phyloP scores from a whole-genome alignment of 106 monocot species.

The Posidonia australis region DNA sequence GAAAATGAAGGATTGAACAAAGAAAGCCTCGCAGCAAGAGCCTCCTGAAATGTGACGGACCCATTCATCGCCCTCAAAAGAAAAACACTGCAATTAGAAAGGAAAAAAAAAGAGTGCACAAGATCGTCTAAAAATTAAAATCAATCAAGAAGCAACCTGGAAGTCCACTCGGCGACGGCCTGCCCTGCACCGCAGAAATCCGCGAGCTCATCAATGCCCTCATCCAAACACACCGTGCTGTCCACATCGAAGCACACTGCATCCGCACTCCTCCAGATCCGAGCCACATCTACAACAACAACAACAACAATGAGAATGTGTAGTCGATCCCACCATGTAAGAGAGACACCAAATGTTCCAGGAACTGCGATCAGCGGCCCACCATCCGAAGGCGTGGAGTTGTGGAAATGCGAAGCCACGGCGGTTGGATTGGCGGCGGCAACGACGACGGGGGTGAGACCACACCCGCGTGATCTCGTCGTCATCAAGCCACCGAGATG shows the following conservation, averaged over 20 bases:
- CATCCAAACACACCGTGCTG: conserved; percentile 92
- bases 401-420: not conserved
- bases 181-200: conserved; percentile 94
- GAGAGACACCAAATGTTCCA: not conserved
- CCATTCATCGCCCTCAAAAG: conserved; percentile 85
- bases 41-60: conserved; percentile 90
- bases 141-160: conserved; percentile 33
- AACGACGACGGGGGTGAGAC: not conserved
- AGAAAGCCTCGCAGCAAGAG: conserved; percentile 79
- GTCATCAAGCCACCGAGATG: not conserved
- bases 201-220: conserved; percentile 96
- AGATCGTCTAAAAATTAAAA: not conserved
- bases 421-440: not conserved
- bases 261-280: conserved; percentile 68
- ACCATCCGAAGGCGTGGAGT: conserved; percentile 5
- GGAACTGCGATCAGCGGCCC: too few species aligned
- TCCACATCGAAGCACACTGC: conserved; percentile 98
- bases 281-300: conserved; percentile 49
- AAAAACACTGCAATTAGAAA: not conserved
- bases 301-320: not conserved
- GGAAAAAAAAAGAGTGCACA: conserved; percentile 6
- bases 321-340: not conserved
- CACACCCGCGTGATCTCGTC: not conserved
- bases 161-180: conserved; percentile 95
- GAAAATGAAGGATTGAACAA: conserved; percentile 75